A percentile compares a stretch with the other conserved stretches of the same genome.
These are phyloP conservation scores for Rhizodiscina lignyota DNA, from an alignment of 495 filamentous ascomycete species.

Conservation along the genomic window DNA sequence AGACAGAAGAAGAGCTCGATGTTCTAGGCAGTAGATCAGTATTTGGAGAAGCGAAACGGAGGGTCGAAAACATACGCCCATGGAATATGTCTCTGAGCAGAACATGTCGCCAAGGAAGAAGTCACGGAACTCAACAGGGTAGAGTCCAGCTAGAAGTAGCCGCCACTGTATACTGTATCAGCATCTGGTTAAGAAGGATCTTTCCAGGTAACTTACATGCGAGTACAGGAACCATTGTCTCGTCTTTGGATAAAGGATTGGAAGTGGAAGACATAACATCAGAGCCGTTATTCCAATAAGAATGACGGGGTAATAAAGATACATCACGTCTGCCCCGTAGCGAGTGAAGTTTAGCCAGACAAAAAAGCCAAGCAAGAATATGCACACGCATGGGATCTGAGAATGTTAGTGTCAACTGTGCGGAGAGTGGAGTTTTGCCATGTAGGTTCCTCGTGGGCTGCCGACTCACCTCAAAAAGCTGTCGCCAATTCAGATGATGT, in stretches of 20 bases:
- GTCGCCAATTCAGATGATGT: slow-evolving; percentile 73
- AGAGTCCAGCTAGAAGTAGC: slow-evolving; percentile 66
- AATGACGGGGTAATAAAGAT: slow-evolving; percentile 77
- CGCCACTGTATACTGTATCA: slow-evolving; percentile 74
- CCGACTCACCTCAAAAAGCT: slow-evolving; percentile 50
- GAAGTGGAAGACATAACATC: slow-evolving; percentile 60
- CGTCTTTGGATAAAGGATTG: slow-evolving; percentile 56
- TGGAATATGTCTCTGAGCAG: slow-evolving; percentile 81
- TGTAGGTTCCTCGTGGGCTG: too few relatives aligned
- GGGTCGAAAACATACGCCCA: slow-evolving; percentile 69
- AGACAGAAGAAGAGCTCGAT: slow-evolving; percentile 90
- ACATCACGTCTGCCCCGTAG: slow-evolving; percentile 48
- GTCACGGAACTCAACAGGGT: slow-evolving; percentile 89
- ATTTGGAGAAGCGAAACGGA: too few relatives aligned
- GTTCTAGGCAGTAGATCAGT: slow-evolving; percentile 41
- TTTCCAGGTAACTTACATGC: slow-evolving; percentile 37
- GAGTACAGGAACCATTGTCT: slow-evolving; percentile 74
- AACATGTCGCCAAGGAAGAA: slow-evolving; percentile 97
- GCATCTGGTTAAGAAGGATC: too few relatives aligned
- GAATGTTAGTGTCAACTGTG: slow-evolving; percentile 3
- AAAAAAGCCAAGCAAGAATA: slow-evolving; percentile 60
- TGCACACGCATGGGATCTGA: slow-evolving; percentile 57
- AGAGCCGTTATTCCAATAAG: slow-evolving; percentile 47
- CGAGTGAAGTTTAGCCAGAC: slow-evolving; percentile 76
- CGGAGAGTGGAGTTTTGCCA: background rate